Evolutionary conservation across 352 stramenopile species (phyloP).

Genomic region (Elongisporangium prolatum): DNA sequence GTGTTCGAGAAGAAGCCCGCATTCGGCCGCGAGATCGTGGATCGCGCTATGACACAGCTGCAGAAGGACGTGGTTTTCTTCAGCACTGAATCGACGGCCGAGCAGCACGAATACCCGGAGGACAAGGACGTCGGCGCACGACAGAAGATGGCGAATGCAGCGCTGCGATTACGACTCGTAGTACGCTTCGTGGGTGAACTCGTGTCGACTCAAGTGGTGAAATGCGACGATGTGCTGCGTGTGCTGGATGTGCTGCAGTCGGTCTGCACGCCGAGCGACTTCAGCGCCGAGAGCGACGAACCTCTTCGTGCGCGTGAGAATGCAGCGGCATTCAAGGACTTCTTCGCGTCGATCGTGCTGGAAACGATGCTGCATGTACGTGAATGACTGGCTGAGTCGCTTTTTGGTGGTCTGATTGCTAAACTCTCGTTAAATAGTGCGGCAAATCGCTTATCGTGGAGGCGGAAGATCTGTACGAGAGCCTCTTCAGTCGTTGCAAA

Average conservation of each 20-base stretch:
- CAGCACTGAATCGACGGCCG: conserved; percentile 9
- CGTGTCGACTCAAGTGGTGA: conserved; percentile 48
- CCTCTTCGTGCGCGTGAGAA: conserved; percentile 40
- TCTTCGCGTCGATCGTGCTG: conserved; percentile 63
- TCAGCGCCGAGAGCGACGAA: conserved; percentile 42
- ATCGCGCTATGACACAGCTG: conserved; percentile 24
- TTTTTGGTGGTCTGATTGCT: not conserved
- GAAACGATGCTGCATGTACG: conserved; percentile 61
- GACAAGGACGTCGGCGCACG: conserved; percentile 31
- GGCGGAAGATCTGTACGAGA: conserved; percentile 61
- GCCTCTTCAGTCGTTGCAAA: conserved; percentile 59
- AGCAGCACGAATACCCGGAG: conserved; percentile 13
- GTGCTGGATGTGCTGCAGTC: conserved; percentile 59
- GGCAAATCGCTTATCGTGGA: conserved; percentile 37
- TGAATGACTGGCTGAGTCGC: not conserved
- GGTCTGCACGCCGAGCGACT: conserved; percentile 60
- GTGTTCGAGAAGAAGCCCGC: conserved; percentile 53
- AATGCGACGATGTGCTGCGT: conserved; percentile 52
- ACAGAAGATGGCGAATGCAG: conserved; percentile 25
- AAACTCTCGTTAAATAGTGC: conserved; percentile 10
- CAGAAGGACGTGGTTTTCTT: conserved; percentile 67
- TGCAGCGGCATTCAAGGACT: conserved; percentile 70
- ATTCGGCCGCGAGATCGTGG: conserved; percentile 53
- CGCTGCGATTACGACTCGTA: conserved; percentile 46
- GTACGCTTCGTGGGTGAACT: conserved; percentile 65